Evolutionary conservation across 352 stramenopile genomes (phyloP), one percentile per base, ranked within the genome.

Genomic region (Phytophthora pisi): DNA sequence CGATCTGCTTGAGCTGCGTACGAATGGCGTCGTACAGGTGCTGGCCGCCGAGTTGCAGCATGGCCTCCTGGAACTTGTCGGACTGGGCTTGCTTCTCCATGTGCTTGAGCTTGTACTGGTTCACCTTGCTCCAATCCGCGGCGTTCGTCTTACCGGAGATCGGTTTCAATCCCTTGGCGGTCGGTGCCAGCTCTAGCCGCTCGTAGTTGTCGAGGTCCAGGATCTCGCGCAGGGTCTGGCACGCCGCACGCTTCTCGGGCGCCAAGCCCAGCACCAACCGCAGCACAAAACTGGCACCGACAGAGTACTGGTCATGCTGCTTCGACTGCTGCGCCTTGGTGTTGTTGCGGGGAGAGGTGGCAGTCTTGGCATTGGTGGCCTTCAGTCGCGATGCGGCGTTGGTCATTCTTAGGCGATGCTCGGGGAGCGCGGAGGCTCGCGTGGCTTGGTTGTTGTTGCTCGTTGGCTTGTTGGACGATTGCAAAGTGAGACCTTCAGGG

Each of bases 1-100:
- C 65, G 5, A 46, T 26, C 40, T 69, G 52, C 6, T 58, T 73
- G 40, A 73, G 2, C 18, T 58, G 59, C 42, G 47, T 50, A 4
- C 60, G 66, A 11, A 69, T 69, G 2, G 60, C 42, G 28, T 73
- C 54, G 30, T 69, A 73, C 20, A 73, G 20, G 40, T 69, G 46
- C 13, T 62, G 36, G 0, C 66, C 66, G 2, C 23, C 18, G 13
- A 68, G 45, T 9, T 72, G 59, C 46, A 55, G 36, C 53, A 68
- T 72, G 23, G 65, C 15, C 11, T 69, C 61, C 42, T 73, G 60
- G 54, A 73, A 73, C 49, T 62, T 61, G 15, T 54, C 26, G 2
- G 66, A 73, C 50, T 73, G 66, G 6, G 54, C 42, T 28, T 68
- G 60, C 16, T 53, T 57, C 16, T 43, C 36, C 59, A 73, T 69